Conservation (phyloP, 805 yeast genomes). For the Wickerhamomyces chaumierensis region DNA sequence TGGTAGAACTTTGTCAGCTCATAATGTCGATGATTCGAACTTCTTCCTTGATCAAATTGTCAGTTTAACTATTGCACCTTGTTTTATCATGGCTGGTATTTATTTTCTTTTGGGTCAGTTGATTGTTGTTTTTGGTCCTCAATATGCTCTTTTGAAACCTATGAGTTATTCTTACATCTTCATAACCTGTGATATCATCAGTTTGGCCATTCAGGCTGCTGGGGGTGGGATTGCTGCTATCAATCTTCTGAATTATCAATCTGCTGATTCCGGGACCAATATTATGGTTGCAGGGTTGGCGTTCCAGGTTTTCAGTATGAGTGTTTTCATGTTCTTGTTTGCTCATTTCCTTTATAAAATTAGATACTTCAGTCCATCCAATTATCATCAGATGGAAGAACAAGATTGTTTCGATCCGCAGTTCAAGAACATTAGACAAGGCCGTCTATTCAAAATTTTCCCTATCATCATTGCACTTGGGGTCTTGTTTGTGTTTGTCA, state of each 20-base stretch:
- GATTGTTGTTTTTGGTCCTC: slow-evolving; percentile 46
- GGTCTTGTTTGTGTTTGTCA: slow-evolving; percentile 42
- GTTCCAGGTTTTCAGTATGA: slow-evolving; percentile 62
- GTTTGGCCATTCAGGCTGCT: slow-evolving; percentile 55
- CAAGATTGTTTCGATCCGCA: slow-evolving; percentile 3
- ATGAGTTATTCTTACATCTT: slow-evolving; percentile 54
- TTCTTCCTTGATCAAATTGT: slow-evolving; percentile 54
- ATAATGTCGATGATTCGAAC: slow-evolving; percentile 23
- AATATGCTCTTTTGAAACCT: slow-evolving; percentile 42
- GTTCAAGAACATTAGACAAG: slow-evolving; percentile 3
- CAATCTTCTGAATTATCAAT: slow-evolving; percentile 22
- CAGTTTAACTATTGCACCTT: slow-evolving; percentile 67
- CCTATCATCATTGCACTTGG: slow-evolving; percentile 35
- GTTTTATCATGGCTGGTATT: slow-evolving; percentile 74
- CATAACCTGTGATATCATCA: slow-evolving; percentile 52
- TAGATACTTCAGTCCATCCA: slow-evolving; percentile 1
- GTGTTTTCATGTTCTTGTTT: slow-evolving; percentile 42
- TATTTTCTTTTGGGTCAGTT: slow-evolving; percentile 63
- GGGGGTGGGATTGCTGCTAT: slow-evolving; percentile 69
- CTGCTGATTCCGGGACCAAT: slow-evolving; percentile 36
- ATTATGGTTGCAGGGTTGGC: slow-evolving; percentile 72
- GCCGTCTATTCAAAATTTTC: slow-evolving; percentile 16
- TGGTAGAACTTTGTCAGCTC: slow-evolving; percentile 41
- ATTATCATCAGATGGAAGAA: background rate
- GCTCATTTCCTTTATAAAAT: slow-evolving; percentile 32